Evolutionary conservation across 148 eudicot species (phyloP).

Genomic region (Camellia japonica): DNA sequence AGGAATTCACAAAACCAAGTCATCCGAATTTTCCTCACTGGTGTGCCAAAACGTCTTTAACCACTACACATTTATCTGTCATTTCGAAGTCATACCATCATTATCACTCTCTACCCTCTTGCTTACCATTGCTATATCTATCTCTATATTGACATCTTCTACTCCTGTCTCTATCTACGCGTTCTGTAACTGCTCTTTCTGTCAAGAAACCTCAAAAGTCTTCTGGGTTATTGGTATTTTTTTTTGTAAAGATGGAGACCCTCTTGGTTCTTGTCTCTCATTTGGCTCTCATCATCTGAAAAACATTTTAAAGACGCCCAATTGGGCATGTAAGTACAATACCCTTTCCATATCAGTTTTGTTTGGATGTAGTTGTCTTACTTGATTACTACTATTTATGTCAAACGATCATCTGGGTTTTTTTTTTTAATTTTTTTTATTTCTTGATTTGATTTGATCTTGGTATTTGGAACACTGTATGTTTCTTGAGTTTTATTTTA

Average conservation of each 20-base stretch:
- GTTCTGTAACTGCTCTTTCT: not conserved
- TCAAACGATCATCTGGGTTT: not conserved
- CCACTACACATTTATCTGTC: not conserved
- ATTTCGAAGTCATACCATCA: not conserved
- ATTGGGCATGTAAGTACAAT: slow-evolving; percentile 14
- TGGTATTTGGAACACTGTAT: not conserved
- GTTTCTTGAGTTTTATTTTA: not conserved
- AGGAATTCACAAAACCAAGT: too few species aligned
- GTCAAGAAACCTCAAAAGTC: not conserved
- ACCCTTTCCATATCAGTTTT: not conserved
- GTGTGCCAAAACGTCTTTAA: too few species aligned
- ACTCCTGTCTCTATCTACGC: too few species aligned
- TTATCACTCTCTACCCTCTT: not conserved
- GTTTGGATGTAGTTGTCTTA: not conserved
- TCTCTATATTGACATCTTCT: not conserved
- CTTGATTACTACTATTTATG: not conserved
- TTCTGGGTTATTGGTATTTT: not conserved
- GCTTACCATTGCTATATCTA: not conserved
- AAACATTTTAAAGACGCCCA: slow-evolving; percentile 1
- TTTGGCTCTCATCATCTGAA: not conserved
- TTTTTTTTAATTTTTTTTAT: not conserved
- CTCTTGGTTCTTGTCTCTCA: not conserved
- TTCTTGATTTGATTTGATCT: not conserved
- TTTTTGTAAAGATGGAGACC: not conserved
- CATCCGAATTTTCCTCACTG: too few species aligned